These are phyloP conservation scores for Xylaria sp. DNA, from an alignment of 495 filamentous ascomycete genomes.

Conservation along the genomic window DNA sequence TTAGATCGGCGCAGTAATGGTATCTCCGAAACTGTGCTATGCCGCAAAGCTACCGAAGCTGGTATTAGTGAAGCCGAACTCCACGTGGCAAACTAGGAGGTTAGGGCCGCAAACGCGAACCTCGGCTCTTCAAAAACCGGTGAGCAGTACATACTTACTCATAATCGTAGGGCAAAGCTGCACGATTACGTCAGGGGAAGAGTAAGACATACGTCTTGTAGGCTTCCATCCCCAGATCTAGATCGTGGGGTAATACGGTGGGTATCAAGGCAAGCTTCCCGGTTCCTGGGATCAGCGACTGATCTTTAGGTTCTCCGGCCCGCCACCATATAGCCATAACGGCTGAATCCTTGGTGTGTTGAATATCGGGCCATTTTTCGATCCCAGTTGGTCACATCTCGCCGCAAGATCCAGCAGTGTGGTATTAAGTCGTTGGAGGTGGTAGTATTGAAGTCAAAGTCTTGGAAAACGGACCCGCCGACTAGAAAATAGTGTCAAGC, in stretches of 20 bases:
- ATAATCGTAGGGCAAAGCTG: neutral
- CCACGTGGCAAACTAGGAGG: neutral
- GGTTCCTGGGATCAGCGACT: neutral
- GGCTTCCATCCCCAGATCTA: neutral
- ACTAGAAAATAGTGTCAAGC: neutral
- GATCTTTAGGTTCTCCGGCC: neutral
- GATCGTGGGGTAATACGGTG: neutral
- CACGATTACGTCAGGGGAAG: neutral
- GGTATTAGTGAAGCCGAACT: neutral
- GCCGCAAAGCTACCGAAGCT: neutral
- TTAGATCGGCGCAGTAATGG: neutral
- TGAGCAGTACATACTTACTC: neutral
- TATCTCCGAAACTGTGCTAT: neutral
- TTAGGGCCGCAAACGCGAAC: neutral
- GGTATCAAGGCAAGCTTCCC: neutral
- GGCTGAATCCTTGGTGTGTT: constrained; percentile 1
- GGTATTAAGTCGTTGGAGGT: neutral
- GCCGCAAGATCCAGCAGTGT: neutral
- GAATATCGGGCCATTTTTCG: neutral
- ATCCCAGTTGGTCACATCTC: neutral
- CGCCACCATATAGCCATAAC: neutral
- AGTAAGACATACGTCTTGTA: neutral
- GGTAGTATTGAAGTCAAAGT: neutral
- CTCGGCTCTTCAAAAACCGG: neutral
- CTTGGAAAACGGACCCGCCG: neutral